phyloP scores from a whole-genome alignment of 228 moss, liverwort and hornwort genomes.

The Sphagnum magellanicum region DNA sequence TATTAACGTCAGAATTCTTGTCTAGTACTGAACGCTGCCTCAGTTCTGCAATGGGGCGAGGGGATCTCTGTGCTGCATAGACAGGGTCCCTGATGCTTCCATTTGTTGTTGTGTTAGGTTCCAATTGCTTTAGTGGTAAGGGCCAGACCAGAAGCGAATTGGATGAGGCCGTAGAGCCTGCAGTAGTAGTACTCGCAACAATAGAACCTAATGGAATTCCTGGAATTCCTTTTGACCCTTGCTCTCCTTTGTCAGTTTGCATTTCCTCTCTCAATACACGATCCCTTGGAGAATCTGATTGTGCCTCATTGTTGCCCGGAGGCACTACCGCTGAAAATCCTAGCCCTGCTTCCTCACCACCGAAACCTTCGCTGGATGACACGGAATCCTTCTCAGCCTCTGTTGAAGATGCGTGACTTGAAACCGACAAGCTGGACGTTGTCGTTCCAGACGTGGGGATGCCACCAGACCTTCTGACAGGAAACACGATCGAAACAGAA shows the following conservation, averaged over 20 bases:
- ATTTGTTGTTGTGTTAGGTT: slow-evolving; percentile 32
- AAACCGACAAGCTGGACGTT: too few species aligned
- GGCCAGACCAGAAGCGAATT: neutral
- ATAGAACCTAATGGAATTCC: neutral
- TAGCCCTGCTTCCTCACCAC: too few species aligned
- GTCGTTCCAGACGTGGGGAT: too few species aligned
- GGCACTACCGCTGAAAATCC: too few species aligned
- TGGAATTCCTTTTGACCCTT: neutral
- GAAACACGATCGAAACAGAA: too few species aligned
- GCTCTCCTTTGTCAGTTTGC: neutral
- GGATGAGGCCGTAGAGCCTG: neutral
- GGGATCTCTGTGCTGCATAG: slow-evolving; percentile 15
- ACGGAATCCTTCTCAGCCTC: too few species aligned
- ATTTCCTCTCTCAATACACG: neutral
- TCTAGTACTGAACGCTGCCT: slow-evolving; percentile 46
- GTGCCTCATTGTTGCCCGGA: too few species aligned
- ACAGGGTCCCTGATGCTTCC: slow-evolving; percentile 45
- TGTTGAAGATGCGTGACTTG: too few species aligned
- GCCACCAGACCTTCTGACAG: too few species aligned
- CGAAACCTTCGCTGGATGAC: too few species aligned
- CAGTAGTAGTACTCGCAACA: neutral
- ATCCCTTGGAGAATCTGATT: neutral
- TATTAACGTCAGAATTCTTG: slow-evolving; percentile 33
- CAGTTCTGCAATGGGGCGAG: slow-evolving; percentile 45
- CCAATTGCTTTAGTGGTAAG: neutral